Evolutionary conservation across 345 rosid species (phyloP).

Genomic region (Dipteronia dyeriana): DNA sequence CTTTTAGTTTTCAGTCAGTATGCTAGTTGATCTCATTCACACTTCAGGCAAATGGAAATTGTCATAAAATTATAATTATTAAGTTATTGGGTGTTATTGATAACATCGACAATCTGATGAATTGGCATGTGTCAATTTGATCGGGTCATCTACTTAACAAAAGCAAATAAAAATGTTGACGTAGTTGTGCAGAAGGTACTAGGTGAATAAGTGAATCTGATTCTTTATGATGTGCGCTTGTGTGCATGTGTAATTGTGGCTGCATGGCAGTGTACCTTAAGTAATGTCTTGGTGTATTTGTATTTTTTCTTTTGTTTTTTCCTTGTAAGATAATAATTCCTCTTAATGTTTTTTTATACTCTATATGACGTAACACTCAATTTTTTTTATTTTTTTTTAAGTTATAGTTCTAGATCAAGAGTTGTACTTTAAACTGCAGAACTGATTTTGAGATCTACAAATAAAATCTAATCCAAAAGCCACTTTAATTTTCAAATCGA

Average conservation of each 20-base stretch:
- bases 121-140: not conserved
- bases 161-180: not conserved
- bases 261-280: not conserved
- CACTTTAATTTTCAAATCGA: not conserved
- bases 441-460: not conserved
- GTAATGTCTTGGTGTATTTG: not conserved
- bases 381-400: not conserved
- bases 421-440: not conserved
- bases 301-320: not conserved
- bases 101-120: no score
- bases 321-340: not conserved
- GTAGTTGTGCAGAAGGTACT: not conserved
- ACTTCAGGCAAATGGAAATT: not conserved
- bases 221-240: no score
- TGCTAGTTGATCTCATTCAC: not conserved
- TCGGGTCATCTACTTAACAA: not conserved
- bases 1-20: not conserved
- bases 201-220: not conserved
- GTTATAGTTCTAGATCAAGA: not conserved
- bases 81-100: not conserved
- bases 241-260: not conserved
- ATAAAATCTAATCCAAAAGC: not conserved
- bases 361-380: not conserved
- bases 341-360: not conserved
- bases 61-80: not conserved